Evolutionary conservation across 177 flowering plant genomes (phyloP).

Genomic region (Vitis hybrid): DNA sequence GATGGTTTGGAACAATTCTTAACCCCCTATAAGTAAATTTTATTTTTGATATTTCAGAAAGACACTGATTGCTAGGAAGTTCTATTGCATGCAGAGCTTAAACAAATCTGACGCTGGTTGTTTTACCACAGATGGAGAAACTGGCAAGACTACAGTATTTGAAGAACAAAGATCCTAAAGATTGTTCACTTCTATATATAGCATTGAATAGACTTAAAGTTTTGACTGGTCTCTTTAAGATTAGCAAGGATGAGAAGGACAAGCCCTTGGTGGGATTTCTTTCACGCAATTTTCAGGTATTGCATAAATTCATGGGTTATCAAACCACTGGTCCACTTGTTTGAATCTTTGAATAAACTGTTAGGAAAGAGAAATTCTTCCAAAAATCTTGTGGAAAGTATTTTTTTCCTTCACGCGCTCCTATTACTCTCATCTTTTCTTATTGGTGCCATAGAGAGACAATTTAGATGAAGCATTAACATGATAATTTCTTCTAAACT

Average conservation of each 20-base stretch:
- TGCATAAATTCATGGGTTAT: neutral
- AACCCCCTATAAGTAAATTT: too few relatives aligned
- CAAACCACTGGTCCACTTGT: neutral
- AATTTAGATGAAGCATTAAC: neutral
- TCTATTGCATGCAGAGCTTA: neutral
- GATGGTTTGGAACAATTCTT: too few relatives aligned
- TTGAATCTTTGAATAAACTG: neutral
- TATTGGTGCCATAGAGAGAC: neutral
- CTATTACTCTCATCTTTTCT: neutral
- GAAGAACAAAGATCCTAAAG: constrained; percentile 90
- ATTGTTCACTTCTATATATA: constrained; percentile 84
- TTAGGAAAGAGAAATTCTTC: neutral
- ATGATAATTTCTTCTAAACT: neutral
- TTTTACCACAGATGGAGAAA: constrained; percentile 83
- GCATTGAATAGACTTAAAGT: constrained; percentile 92
- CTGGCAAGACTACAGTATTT: constrained; percentile 85
- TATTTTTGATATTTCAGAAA: neutral
- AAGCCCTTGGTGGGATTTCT: constrained; percentile 94
- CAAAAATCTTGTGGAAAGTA: neutral
- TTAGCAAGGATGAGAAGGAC: constrained; percentile 96
- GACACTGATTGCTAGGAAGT: neutral
- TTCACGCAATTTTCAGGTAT: constrained; percentile 93
- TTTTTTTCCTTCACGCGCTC: neutral
- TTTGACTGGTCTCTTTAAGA: constrained; percentile 88
- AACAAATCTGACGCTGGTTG: constrained; percentile 6